Percentiles rank a stretch among this genome's conserved stretches.
Conservation (phyloP, 768 basidiomycete species). For the Tulasnella calospora region DNA sequence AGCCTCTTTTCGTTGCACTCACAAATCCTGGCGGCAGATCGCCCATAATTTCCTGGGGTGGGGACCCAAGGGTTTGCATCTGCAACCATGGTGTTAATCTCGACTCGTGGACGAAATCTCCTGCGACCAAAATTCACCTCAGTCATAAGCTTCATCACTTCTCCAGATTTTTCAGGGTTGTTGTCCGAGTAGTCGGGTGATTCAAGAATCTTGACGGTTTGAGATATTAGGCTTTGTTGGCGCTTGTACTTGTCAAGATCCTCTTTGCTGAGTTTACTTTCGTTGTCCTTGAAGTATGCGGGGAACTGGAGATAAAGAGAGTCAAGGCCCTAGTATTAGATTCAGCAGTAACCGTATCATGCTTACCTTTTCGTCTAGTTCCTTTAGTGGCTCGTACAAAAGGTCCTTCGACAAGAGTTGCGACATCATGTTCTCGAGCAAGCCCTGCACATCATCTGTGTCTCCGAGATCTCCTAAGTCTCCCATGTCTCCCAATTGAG, state of each 20-base stretch:
- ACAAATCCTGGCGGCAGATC: slow-evolving; percentile 65
- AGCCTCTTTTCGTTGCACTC: slow-evolving; percentile 1
- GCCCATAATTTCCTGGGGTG: slow-evolving; percentile 79
- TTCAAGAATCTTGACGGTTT: slow-evolving; percentile 65
- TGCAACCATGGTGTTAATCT: slow-evolving; percentile 33
- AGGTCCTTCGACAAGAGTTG: slow-evolving; percentile 77
- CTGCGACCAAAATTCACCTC: slow-evolving; percentile 46
- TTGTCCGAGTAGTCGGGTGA: slow-evolving; percentile 54
- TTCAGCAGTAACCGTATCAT: not conserved
- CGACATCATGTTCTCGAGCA: slow-evolving; percentile 78
- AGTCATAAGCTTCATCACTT: slow-evolving; percentile 65
- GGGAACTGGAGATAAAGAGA: slow-evolving; percentile 57
- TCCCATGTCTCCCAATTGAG: slow-evolving; percentile 43
- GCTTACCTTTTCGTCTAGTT: slow-evolving; percentile 59
- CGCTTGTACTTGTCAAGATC: slow-evolving; percentile 61
- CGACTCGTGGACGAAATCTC: not conserved
- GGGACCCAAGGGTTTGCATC: slow-evolving; percentile 76
- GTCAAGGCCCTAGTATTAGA: not conserved
- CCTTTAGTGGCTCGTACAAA: slow-evolving; percentile 81
- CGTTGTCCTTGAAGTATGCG: slow-evolving; percentile 58
- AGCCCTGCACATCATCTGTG: slow-evolving; percentile 51
- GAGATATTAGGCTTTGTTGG: slow-evolving; percentile 53
- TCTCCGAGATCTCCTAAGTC: slow-evolving; percentile 36
- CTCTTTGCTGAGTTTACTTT: slow-evolving; percentile 47
- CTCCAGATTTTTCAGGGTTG: slow-evolving; percentile 43